Evolutionary conservation across 2,329 filamentous ascomycete genomes (phyloP), one percentile per base, ranked within the genome.

Genomic region (Aspergillus thermomutatus): DNA sequence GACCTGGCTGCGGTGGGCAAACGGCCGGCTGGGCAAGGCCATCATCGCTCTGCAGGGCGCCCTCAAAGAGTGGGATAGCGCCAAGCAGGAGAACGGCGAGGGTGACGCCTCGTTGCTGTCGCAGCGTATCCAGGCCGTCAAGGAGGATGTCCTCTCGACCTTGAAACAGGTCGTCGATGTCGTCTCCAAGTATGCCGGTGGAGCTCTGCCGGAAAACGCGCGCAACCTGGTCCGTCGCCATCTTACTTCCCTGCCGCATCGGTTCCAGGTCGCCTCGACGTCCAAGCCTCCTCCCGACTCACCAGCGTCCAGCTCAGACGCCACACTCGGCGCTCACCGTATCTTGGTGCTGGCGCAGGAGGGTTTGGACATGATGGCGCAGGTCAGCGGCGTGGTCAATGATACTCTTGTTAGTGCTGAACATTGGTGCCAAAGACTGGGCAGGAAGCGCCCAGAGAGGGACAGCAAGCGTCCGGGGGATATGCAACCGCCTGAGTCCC

Each of bases 371-470:
- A 96, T 97, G 88, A 92, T 97, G 82, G 84, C 86, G 1, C 92
- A 97, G 72, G 91, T 99, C 50, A 94, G 87, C 43, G 86, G 87
- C 4, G 90, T 97, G 1, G 83, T 97, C 8, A 90, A 95, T 64
- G 89, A 91, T 53, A 97, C 94, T 0, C 89, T 97, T 53, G 84
- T 90, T 54, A 94, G 90, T 66, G 94, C 94, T 0, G 93, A 97
- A 74, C 86, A 88, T 65, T 97, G 94, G 94, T 90, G 93, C 62
- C 89, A 92, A 57, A 82, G 87, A 21, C 79, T 96, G 57, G 90
- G 89, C 10, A 79, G 81, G 37, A 74, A 78, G 43, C 73, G 69
- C 23, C 66, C 70, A 19, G 66, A 69, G 9, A 63, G 60, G 19
- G 66, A 69, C 11, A 63, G 60, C 53, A 67, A 66, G 60, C 50